Evolutionary conservation across 129 eudicot genomes (phyloP), one percentile per base, ranked within the genome.

Genomic region (Logfia minima): DNA sequence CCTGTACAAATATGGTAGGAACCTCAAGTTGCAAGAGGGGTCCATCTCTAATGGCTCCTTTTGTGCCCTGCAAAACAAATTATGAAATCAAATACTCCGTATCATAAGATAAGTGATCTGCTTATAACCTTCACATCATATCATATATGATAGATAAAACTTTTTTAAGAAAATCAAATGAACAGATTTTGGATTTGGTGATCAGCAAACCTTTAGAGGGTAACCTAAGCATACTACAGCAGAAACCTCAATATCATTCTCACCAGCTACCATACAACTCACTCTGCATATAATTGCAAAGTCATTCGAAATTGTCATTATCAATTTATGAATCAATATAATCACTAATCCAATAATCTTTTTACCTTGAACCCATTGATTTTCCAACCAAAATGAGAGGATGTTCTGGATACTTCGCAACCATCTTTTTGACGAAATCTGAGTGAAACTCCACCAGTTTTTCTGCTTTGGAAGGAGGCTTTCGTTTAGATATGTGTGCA

Each of bases 331-430:
- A 18, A 71, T 31, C 28, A 10, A 69, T 59, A 56, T 24, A 13
- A 68, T 58, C 13, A 37, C 69, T 19, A 29, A 34, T 8, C 70
- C 24, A 6, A 43, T 52, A 66, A 66, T 11, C 3, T 18, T 58
- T 10, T 77, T 79, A 92, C 96, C 98, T 92, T 62, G 98, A 92
- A 45, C 98, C 98, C 96, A 90, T 90, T 64, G 96, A 92, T 66
- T 90, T 92, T 63, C 96, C 98, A 55, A 72, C 92, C 88, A 92
- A 85, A 55, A 92, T 76, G 56, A 92, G 84, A 28, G 98, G 96
- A 79, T 90, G 92, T 72, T 75, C 84, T 16, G 91, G 96, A 76
- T 92, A 82, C 72, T 90, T 85, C 1, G 77, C 80, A 75, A 72
- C 80, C 70, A 82, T 70, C 87, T 81, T 79, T 79, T 77, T 87